Evolutionary conservation across 1,139 yeast genomes (phyloP).

Genomic region (Pichia sp.): DNA sequence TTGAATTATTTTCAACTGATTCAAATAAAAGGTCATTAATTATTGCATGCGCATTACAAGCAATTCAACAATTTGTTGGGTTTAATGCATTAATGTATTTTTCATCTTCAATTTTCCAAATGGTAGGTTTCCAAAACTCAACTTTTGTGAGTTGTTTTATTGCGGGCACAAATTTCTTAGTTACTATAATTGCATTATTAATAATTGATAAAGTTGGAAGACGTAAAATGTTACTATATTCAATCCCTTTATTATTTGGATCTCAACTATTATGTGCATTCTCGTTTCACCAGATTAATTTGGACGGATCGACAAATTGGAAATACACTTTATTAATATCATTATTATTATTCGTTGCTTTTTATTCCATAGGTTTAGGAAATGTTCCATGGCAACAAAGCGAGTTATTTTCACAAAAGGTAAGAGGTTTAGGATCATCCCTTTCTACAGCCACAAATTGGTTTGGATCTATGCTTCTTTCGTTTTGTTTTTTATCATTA

Average conservation of each 20-base stretch:
- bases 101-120: constrained; percentile 51
- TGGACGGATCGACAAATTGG: constrained; percentile 40
- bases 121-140: constrained; percentile 49
- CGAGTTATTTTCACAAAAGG: constrained; percentile 52
- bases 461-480: constrained; percentile 51
- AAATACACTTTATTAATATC: constrained; percentile 43
- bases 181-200: constrained; percentile 46
- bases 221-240: constrained; percentile 42
- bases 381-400: constrained; percentile 61
- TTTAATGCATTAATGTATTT: constrained; percentile 58
- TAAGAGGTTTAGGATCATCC: constrained; percentile 51
- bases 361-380: constrained; percentile 54
- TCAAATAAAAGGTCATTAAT: constrained; percentile 50
- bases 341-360: constrained; percentile 46
- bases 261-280: constrained; percentile 49
- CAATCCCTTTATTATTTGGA: constrained; percentile 43
- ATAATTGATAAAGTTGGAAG: constrained; percentile 53
- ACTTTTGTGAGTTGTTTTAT: constrained; percentile 52
- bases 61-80: constrained; percentile 56
- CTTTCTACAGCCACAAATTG: constrained; percentile 53
- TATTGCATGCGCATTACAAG: constrained; percentile 55
- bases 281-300: constrained; percentile 40
- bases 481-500: constrained; percentile 51
- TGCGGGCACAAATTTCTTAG: constrained; percentile 53
- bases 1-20: constrained; percentile 38